Percentiles rank a stretch among this genome's conserved stretches.
These are phyloP conservation scores for Zasmidium citrigriseum DNA, from an alignment of 2,329 filamentous ascomycete genomes.

Conservation along the genomic window DNA sequence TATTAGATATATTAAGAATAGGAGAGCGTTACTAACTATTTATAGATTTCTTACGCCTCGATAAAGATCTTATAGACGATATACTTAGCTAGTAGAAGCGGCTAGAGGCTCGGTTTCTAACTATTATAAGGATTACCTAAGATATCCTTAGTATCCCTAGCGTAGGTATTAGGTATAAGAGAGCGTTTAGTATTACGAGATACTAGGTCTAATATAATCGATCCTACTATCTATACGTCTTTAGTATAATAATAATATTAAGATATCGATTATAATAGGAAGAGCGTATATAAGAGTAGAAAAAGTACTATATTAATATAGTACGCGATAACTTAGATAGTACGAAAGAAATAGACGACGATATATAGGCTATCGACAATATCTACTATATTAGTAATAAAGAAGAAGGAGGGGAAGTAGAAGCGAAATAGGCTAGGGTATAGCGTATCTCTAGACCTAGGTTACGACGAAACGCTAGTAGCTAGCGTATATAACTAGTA, in stretches of 20 bases:
- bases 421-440: too few relatives aligned
- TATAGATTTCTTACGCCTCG: not conserved
- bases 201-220: not conserved
- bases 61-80: not conserved
- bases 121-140: not conserved
- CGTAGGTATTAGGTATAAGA: not conserved
- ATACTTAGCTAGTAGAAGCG: not conserved
- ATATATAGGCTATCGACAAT: too few relatives aligned
- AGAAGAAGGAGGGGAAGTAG: too few relatives aligned
- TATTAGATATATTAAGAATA: not conserved
- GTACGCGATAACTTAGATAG: too few relatives aligned
- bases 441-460: too few relatives aligned
- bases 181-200: not conserved
- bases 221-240: not conserved
- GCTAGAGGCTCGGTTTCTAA: not conserved
- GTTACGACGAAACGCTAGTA: too few relatives aligned
- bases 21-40: not conserved
- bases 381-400: too few relatives aligned
- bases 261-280: too few relatives aligned
- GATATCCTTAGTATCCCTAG: not conserved
- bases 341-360: too few relatives aligned
- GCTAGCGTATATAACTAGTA: too few relatives aligned
- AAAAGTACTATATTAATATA: too few relatives aligned
- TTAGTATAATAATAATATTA: not conserved
- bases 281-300: too few relatives aligned